phyloP scores from a whole-genome alignment of 179 eudicot species.

The Amaranthus tricolor region DNA sequence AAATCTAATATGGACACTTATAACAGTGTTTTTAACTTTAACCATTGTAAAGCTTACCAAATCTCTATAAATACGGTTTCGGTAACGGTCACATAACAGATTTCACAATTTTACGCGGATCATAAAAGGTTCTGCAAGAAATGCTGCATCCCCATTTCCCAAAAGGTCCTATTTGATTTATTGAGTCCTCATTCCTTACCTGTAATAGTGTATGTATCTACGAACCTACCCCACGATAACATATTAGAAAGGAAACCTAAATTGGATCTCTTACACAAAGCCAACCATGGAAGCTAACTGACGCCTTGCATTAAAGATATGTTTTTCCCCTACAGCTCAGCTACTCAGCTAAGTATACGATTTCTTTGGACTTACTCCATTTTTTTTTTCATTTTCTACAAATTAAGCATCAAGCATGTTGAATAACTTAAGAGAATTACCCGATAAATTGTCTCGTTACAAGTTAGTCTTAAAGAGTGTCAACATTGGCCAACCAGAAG shows the following conservation, averaged over 20 bases:
- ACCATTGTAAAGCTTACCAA: background rate
- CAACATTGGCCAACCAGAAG: background rate
- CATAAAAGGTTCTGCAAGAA: background rate
- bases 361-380: background rate
- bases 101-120: background rate
- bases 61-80: background rate
- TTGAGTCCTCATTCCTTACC: too few species aligned
- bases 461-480: background rate
- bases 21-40: background rate
- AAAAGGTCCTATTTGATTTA: background rate
- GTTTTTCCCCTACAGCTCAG: background rate
- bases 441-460: background rate
- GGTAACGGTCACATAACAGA: background rate
- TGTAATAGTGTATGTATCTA: background rate
- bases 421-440: background rate
- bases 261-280: background rate
- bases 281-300: background rate
- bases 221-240: background rate
- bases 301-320: background rate
- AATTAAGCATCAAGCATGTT: background rate
- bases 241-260: background rate
- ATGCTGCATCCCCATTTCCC: background rate
- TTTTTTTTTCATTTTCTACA: background rate
- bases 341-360: background rate
- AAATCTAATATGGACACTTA: background rate